Base-by-base conservation (phyloP, 352 stramenopile genomes). In the Thalassiosira exigua region DNA sequence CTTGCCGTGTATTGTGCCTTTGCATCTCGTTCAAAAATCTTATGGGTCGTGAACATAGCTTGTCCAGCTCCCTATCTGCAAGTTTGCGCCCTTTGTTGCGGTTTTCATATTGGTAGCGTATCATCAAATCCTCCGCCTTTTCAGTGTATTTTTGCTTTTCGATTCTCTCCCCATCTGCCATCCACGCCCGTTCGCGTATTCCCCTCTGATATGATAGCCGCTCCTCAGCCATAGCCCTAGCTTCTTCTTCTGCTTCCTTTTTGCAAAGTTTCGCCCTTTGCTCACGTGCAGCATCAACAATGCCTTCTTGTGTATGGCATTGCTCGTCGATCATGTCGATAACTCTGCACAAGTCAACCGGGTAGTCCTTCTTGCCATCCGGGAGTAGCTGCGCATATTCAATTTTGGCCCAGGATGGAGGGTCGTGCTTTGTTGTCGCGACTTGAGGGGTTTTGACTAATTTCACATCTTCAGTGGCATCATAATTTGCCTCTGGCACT, bases 141-240 rank as follows among this genome's bases (percentile, higher is more conserved):
- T 87, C 79, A 30, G 36, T 79, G 50, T 76, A 87, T 29, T 65
- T 80, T n/a, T 87, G 79, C 30, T 83, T 87, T 69, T 87, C 79
- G 30, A 87, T 83, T 74, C 69, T 71, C 44, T 87, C 79, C 7
- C 33, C 58, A 75, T 83, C 79, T 42, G 69, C 57, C n/a, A 83
- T 30, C 22, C 70, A 64, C 12, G 32, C 52, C 39, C 79, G 75
- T 62, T 87, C 79, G 12, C 79, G 59, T 33, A 87, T 69, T 42
- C 79, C 74, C 56, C 74, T 80, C 42, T 78, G 64, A 66, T 83
- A 87, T 32, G 66, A 56, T 27, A 83, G 26, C 26, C 79, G 69
- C 44, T 87, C 79, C 39, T 87, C 79, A 30, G 79, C 66, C 21
- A 74, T 56, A 22, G 46, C 26, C 69, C 64, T 87, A 4, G 30